Percentiles rank a stretch among this genome's conserved stretches.
Evolutionary conservation across 1,284 basidiomycete species (phyloP).

Genomic region (Ceratobasidium sp.): DNA sequence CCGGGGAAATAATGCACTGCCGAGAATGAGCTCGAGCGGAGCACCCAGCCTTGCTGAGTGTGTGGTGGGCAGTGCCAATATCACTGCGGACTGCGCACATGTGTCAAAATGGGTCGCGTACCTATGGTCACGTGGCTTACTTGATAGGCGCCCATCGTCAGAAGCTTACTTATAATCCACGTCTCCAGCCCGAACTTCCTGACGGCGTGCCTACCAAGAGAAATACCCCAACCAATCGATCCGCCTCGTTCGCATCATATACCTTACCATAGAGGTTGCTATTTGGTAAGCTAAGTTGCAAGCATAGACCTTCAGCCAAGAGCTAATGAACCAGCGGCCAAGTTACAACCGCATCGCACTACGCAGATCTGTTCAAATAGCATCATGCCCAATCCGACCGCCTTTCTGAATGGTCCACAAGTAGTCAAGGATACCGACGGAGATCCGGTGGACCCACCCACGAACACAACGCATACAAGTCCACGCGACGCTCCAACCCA

Average conservation of each 20-base stretch:
- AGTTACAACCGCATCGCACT: too few species aligned
- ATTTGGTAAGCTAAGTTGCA: too few species aligned
- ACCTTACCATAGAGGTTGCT: too few species aligned
- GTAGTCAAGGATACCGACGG: neutral
- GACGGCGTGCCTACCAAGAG: too few species aligned
- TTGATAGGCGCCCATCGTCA: neutral
- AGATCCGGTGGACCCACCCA: neutral
- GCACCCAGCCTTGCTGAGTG: neutral
- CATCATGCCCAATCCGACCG: neutral
- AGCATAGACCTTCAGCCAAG: too few species aligned
- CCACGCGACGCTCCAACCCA: neutral
- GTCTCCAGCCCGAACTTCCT: too few species aligned
- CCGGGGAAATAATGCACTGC: neutral
- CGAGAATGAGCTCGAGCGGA: neutral
- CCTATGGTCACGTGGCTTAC: neutral
- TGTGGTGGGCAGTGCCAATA: slow-evolving; percentile 7
- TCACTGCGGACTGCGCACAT: slow-evolving; percentile 15
- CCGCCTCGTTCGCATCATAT: too few species aligned
- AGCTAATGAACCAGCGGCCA: too few species aligned
- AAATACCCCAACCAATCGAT: too few species aligned
- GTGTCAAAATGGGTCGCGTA: neutral
- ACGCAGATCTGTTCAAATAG: neutral
- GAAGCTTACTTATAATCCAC: too few species aligned
- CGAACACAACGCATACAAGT: neutral
- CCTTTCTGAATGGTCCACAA: neutral